Base-by-base conservation (phyloP, 1,139 yeast genomes). In the Candida smagusa region DNA sequence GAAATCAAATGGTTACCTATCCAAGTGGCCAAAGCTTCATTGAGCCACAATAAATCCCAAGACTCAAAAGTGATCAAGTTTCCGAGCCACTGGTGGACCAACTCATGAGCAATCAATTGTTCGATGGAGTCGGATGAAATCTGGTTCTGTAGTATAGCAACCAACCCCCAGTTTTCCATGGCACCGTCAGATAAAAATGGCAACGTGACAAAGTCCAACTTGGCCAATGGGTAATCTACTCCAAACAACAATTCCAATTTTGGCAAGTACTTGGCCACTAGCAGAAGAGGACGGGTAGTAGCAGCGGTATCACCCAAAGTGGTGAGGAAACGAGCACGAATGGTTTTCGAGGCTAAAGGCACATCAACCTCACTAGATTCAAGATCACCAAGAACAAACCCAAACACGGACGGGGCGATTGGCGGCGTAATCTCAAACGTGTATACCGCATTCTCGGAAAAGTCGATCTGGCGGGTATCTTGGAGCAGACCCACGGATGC, bases 71-170 rank as follows among this genome's bases (percentile, higher is more conserved):
- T 67, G 1, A 83, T 71, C 48, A 68, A 64, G 47, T 84, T 79
- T 3, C 92, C 92, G 34, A 84, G 60, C 87, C 88, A 84, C 59
- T 84, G 90, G 53, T 84, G 94, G 16, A 82, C 79, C 44, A 84
- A 54, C 54, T 84, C 89, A 53, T 84, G 94, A 1, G 78, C 79
- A 6, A 84, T 54, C 36, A 84, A 66, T 48, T 81, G 84, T 42
- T 74, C 65, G 31, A 76, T 53, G 3, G 22, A 9, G 34, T 66
- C 60, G 16, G 75, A 45, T 12, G 80, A 55, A 9, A 81, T 51
- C 44, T 77, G 81, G 34, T 69, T 66, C 34, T 76, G 70, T 41
- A 80, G 72, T 7, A 82, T 68, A 2, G 83, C 74, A 25, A 84
- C 69, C 61, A 82, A 61, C 3, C 87, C 85, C 77, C 84, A 81